These are phyloP conservation scores for Vanderwaltozyma verrucispora DNA, from an alignment of 805 yeast species.

Conservation along the genomic window DNA sequence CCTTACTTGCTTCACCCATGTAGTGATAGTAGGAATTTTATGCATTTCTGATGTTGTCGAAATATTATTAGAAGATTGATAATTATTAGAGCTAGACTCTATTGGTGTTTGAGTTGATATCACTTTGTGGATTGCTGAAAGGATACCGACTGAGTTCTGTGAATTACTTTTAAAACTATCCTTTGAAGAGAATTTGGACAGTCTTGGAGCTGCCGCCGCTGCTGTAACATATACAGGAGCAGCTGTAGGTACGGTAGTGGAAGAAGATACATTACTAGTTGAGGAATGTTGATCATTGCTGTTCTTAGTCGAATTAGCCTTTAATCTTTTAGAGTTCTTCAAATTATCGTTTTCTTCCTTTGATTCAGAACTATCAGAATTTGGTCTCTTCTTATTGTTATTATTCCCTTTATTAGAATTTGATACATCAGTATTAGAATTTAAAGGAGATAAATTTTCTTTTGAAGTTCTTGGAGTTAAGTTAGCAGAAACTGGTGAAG, in stretches of 20 bases:
- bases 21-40: background rate
- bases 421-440: background rate
- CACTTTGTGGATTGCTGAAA: slow-evolving; percentile 50
- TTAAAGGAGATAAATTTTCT: background rate
- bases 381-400: slow-evolving; percentile 1
- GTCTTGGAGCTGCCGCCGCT: slow-evolving; percentile 76
- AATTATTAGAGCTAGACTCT: slow-evolving; percentile 14
- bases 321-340: background rate
- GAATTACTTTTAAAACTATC: slow-evolving; percentile 21
- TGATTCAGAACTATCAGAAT: background rate
- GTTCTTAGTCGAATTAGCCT: background rate
- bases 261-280: background rate
- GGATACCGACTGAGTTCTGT: slow-evolving; percentile 61
- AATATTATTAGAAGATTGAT: slow-evolving; percentile 20
- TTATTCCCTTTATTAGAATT: background rate
- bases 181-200: slow-evolving; percentile 41
- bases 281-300: background rate
- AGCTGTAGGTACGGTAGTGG: background rate
- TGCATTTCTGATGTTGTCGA: slow-evolving; percentile 32
- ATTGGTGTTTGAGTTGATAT: slow-evolving; percentile 24
- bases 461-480: slow-evolving; percentile 12
- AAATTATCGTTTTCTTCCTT: background rate
- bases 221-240: slow-evolving; percentile 41
- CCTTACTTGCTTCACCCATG: slow-evolving; percentile 63
- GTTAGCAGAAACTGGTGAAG: slow-evolving; percentile 73